Evolutionary conservation across 2,329 filamentous ascomycete genomes (phyloP), one percentile per base, ranked within the genome.

Genomic region (Tolypocladium cylindrosporum): DNA sequence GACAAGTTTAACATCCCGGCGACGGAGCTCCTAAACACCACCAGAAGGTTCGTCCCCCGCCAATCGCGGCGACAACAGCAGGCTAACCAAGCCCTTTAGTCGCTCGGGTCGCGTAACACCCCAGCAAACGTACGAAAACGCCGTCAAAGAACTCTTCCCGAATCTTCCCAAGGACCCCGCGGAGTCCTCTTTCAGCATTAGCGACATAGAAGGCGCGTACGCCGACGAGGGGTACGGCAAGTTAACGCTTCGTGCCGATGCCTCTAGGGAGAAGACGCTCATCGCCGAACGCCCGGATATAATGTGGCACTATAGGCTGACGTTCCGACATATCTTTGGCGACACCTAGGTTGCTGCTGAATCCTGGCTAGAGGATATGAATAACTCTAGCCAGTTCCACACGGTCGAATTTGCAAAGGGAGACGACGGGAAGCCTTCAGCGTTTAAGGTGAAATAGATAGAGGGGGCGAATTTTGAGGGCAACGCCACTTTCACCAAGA

Each of bases 161-260:
- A 54, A 69, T 9, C 68, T 69, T 4, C 71, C 74, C 1, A 43
- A 67, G 2, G 70, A 71, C 16, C 66, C 70, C 0, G 53, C 75
- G 37, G n/a, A 10, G n/a, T 72, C 74, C 4, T 67, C 67, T 0
- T 62, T 79, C 4, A 59, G 63, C 19, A 63, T 64, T 41, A 74
- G 74, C 59, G 60, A 64, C 1, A 58, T 70, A 21, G 62, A 65
- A 1, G 79, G 79, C 3, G 75, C 69, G 2, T 81, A 80, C 61
- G 72, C 66, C 59, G 70, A 80, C 56, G 70, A 72, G 1, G 76
- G 71, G 4, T 79, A 79, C 65, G 67, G 65, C 21, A 59, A 53
- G 1, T 54, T 71, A 10, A 57, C 61, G 0, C 58, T 72, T 6
- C 57, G 57, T 1, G 59, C 59, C 11, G 58, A 62, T 11, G 48